Evolutionary conservation across 352 stramenopile species (phyloP), one percentile per base, ranked within the genome.

Genomic region (Phytophthora fragariaefolia): DNA sequence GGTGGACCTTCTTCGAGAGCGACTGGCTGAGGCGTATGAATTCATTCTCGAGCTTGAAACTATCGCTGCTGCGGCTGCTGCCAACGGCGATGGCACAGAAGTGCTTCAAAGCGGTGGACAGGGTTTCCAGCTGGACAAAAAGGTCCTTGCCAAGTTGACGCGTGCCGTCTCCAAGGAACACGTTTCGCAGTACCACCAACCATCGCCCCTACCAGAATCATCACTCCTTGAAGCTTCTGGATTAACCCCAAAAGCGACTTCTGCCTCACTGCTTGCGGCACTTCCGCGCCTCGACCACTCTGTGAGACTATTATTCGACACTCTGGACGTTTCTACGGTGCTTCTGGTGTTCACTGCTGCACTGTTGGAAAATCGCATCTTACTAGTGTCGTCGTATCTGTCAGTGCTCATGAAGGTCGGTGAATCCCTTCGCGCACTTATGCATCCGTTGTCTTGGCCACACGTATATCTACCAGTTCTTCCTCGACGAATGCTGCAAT

Each of bases 401-500:
- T 95, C 88, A 1, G 86, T 94, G 58, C 70, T 96, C 32, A 90
- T 94, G 75, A 92, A 91, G 48, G 85, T 91, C 15, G 75, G 73
- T 53, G 89, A 96, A 59, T 85, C 87, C 0, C 65, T 96, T 27
- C 85, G 85, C 48, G 76, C 86, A 23, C 79, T 97, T n/a, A 88
- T 97, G 79, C 90, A 91, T 32, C 90, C 90, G 5, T 61, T 97
- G 17, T 71, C 86, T 17, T 97, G 90, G 90, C 87, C 89, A 23
- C 90, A 97, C 54, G 85, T 96, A 42, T 97, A 96, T 64, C 66
- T 93, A 6, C 89, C 87, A 0, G 77, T 97, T 38, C 74, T 97
- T 24, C 89, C 89, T 3, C 79, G 74, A 7, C 74, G 80, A 51
- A 90, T 96, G 83, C 71, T 94, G 17, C 83, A 92, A 71, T 95